A percentile compares a stretch with the other conserved stretches of the same genome.
These are phyloP conservation scores for Zymoseptoria pseudotritici DNA, from an alignment of 2,329 filamentous ascomycete genomes.

Conservation along the genomic window DNA sequence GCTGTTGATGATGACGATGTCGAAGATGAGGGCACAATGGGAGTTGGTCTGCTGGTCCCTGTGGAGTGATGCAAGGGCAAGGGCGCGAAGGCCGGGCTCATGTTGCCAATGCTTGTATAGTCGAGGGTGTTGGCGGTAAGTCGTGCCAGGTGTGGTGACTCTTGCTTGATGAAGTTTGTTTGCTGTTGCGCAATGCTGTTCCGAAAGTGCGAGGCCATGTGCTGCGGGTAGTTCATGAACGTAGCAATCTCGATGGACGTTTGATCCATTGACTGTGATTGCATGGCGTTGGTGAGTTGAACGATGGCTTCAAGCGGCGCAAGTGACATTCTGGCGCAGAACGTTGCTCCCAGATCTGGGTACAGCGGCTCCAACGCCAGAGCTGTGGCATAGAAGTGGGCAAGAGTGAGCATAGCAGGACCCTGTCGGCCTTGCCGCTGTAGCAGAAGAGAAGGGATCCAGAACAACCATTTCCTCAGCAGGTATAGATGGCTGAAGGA, in stretches of 20 bases:
- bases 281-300: slow-evolving; percentile 63
- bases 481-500: slow-evolving; percentile 87
- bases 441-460: slow-evolving; percentile 80
- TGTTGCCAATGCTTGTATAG: slow-evolving; percentile 33
- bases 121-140: slow-evolving; percentile 18
- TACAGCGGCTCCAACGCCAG: slow-evolving; percentile 85
- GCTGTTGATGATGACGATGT: slow-evolving; percentile 22
- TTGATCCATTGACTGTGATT: slow-evolving; percentile 34
- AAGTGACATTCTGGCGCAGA: slow-evolving; percentile 62
- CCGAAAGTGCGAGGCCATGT: slow-evolving; percentile 37
- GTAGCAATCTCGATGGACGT: slow-evolving; percentile 37
- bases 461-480: slow-evolving; percentile 88
- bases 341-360: slow-evolving; percentile 81
- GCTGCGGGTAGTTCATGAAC: slow-evolving; percentile 41
- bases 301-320: slow-evolving; percentile 81
- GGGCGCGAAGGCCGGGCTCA: slow-evolving; percentile 45
- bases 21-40: slow-evolving; percentile 15
- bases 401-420: slow-evolving; percentile 72
- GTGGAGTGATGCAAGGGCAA: slow-evolving; percentile 37
- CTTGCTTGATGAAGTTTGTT: slow-evolving; percentile 7
- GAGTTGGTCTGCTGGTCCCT: slow-evolving; percentile 14
- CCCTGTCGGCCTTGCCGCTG: slow-evolving; percentile 69
- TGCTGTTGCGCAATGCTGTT: slow-evolving; percentile 18
- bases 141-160: slow-evolving; percentile 8
- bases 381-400: slow-evolving; percentile 85